Percentiles rank a stretch among this genome's conserved stretches.
phyloP scores from a whole-genome alignment of 2,329 filamentous ascomycete genomes.

The Beauveria brongniartii region DNA sequence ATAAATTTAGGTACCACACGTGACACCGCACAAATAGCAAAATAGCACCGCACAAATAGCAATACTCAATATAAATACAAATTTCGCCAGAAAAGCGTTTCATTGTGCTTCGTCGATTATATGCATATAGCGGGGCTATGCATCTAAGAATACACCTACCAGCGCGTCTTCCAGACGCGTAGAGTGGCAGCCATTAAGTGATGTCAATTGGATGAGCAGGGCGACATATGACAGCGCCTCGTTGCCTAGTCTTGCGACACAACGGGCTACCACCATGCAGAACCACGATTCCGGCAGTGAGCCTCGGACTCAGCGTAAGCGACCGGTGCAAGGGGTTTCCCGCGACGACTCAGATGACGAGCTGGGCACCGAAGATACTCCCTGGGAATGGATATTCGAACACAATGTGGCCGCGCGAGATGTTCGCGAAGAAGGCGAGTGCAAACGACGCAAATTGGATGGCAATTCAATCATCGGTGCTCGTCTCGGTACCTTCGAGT shows the following conservation, averaged over 20 bases:
- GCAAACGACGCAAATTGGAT: constrained; percentile 27
- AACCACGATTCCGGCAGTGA: not conserved
- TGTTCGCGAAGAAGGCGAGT: constrained; percentile 21
- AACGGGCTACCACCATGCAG: not conserved
- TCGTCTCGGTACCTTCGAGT: constrained; percentile 72
- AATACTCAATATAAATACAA: too few species aligned
- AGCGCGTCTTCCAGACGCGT: constrained; percentile 15
- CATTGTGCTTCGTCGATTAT: not conserved
- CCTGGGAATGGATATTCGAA: constrained; percentile 74
- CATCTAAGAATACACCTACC: not conserved
- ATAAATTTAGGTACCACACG: too few species aligned
- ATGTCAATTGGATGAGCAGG: not conserved
- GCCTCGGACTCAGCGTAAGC: constrained; percentile 3
- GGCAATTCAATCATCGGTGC: constrained; percentile 64
- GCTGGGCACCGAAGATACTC: constrained; percentile 60
- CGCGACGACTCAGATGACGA: constrained; percentile 65
- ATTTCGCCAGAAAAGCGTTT: too few species aligned
- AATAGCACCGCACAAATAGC: too few species aligned
- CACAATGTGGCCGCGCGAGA: constrained; percentile 23
- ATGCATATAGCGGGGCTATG: constrained; percentile 13
- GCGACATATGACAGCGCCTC: not conserved
- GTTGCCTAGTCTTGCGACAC: not conserved
- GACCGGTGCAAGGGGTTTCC: not conserved
- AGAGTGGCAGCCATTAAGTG: constrained; percentile 6
- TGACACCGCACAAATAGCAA: too few species aligned